Base-by-base conservation (phyloP, 225 moss, liverwort and hornwort species). In the Lunularia cruciata region DNA sequence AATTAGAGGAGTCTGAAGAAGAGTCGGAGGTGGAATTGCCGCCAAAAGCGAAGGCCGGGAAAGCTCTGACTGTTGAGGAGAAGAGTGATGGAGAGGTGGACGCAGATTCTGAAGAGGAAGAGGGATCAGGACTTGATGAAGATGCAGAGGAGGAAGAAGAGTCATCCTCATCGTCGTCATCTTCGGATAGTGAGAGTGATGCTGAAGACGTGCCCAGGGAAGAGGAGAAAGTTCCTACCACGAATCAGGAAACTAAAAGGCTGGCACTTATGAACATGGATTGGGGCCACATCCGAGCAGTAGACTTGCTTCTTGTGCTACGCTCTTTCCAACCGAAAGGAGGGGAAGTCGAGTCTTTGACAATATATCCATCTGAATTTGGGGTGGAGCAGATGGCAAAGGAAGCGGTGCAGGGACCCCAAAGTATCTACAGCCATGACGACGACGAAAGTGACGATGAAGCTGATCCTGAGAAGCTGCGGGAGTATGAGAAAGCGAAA, bases 231-330 rank as follows among this genome's bases (percentile, higher is more conserved):
- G 79, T 88, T 5, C 85, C 91, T 22, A 87, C 86, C 3, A 79
- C 91, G 1, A 76, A 76, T 45, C 77, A 86, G 5, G 96, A 89
- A 73, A 93, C 87, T 37, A 83, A 78, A 73, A 79, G 96, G 48
- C 39, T 98, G 75, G 96, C 96, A 32, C 71, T 98, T 66, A 87
- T 98, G 87, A 89, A 93, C 59, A 90, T 98, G 93, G 96, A 98
- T 68, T 98, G 96, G 96, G 84, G 84, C 67, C 90, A 98, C 27
- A 86, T 98, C 20, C 77, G 84, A 71, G 89, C 96, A 42, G 84
- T 76, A 38, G 87, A 98, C 75, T 79, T 98, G 79, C 77, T 98
- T 8, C 87, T 91, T 71, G 67, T 93, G 67, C 76, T 93, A 86
- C 92, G 89, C 45, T 98, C 96, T 11, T 98, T 91, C 69, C 74